phyloP scores from a whole-genome alignment of 1,284 basidiomycete genomes.

The Ceratobasidium sp. region DNA sequence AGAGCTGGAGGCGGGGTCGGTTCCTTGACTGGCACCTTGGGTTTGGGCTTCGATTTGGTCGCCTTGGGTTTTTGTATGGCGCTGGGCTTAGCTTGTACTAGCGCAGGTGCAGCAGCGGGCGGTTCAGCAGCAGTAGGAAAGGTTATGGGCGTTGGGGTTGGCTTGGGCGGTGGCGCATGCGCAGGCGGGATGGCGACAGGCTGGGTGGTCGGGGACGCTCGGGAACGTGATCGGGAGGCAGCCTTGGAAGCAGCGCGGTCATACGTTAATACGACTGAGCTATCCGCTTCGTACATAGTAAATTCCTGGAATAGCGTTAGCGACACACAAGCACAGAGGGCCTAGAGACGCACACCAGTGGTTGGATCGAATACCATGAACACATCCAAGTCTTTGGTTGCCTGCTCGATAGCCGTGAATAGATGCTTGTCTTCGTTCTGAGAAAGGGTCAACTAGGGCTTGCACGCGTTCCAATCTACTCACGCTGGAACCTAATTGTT shows the following conservation, averaged over 20 bases:
- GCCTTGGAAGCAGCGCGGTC: conserved; percentile 39
- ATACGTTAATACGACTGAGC: conserved; percentile 19
- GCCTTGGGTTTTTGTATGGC: not conserved
- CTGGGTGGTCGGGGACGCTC: conserved; percentile 34
- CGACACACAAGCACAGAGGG: not conserved
- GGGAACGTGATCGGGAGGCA: conserved; percentile 33
- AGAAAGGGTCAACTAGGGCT: conserved; percentile 2
- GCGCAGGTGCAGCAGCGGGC: not conserved
- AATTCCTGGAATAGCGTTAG: conserved; percentile 21
- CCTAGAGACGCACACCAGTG: conserved; percentile 25
- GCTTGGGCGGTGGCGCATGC: conserved; percentile 22
- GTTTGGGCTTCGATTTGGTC: conserved; percentile 26
- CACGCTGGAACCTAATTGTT: conserved; percentile 30
- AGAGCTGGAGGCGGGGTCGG: conserved; percentile 5
- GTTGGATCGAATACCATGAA: conserved; percentile 43
- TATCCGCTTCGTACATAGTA: conserved; percentile 41
- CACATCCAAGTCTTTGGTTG: conserved; percentile 36
- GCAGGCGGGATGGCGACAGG: conserved; percentile 23
- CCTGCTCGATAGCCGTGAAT: conserved; percentile 34
- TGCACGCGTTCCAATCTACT: conserved; percentile 7
- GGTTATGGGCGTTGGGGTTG: not conserved
- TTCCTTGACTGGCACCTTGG: conserved; percentile 11
- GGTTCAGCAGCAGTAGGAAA: conserved; percentile 15
- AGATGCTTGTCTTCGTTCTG: conserved; percentile 33
- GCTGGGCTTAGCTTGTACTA: not conserved